Conservation (phyloP, 768 basidiomycete species). For the Amylocystis lapponica region DNA sequence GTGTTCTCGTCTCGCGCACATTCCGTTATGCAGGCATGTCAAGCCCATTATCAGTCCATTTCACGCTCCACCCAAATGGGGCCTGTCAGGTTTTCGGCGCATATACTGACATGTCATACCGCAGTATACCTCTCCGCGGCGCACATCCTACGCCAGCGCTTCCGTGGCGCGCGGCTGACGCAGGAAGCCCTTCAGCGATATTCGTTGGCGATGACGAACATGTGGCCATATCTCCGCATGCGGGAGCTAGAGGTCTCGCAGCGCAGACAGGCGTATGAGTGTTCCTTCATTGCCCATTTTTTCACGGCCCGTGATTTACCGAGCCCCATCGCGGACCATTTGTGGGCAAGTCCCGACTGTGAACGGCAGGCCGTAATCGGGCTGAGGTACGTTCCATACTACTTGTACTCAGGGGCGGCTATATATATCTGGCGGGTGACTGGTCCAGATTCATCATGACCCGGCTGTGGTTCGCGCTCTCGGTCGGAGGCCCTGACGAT, state of each 20-base stretch:
- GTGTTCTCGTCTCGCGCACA: constrained; percentile 50
- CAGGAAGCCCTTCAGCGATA: constrained; percentile 30
- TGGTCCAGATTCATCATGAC: constrained; percentile 55
- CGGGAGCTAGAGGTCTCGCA: constrained; percentile 39
- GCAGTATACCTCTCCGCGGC: constrained; percentile 61
- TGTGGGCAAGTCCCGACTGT: constrained; percentile 61
- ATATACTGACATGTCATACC: not conserved
- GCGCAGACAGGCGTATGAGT: constrained; percentile 35
- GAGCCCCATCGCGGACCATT: constrained; percentile 32
- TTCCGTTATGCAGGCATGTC: constrained; percentile 62
- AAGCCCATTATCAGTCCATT: too few species aligned
- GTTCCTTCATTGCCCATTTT: constrained; percentile 45
- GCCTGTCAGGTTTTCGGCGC: not conserved
- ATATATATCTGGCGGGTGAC: too few species aligned
- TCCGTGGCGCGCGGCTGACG: constrained; percentile 44
- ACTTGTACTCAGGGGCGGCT: not conserved
- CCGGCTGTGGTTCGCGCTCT: constrained; percentile 56
- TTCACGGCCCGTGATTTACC: constrained; percentile 21
- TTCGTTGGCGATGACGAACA: constrained; percentile 43
- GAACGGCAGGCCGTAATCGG: constrained; percentile 51
- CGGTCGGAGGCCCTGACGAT: constrained; percentile 32
- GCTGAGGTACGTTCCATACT: constrained; percentile 38
- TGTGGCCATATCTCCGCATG: constrained; percentile 66
- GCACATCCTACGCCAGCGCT: constrained; percentile 40
- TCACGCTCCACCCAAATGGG: not conserved